Evolutionary conservation across 2,329 filamentous ascomycete genomes (phyloP).

Genomic region (Fusarium clavum): DNA sequence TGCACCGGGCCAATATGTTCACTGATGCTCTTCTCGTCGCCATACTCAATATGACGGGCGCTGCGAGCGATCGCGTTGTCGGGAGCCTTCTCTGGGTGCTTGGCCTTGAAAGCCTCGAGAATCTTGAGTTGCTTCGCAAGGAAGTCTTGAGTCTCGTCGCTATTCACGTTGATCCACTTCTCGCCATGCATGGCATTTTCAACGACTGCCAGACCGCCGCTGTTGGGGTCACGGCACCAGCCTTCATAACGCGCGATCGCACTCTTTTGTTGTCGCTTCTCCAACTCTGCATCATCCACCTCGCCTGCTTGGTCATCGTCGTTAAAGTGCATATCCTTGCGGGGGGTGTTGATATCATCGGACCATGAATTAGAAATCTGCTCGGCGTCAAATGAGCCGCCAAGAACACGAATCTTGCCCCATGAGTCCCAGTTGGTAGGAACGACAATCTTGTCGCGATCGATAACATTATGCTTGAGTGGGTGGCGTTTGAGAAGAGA

Average conservation of each 20-base stretch:
- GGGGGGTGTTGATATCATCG: conserved; percentile 76
- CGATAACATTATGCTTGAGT: conserved; percentile 90
- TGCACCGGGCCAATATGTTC: conserved; percentile 95
- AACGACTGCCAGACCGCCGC: conserved; percentile 62
- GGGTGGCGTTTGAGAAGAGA: conserved; percentile 82
- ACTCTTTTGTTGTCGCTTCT: conserved; percentile 57
- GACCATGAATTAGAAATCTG: conserved; percentile 86
- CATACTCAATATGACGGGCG: conserved; percentile 48
- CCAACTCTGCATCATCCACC: conserved; percentile 39
- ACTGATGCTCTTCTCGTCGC: conserved; percentile 65
- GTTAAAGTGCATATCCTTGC: conserved; percentile 43
- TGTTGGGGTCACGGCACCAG: conserved; percentile 79
- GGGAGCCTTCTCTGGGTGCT: conserved; percentile 60
- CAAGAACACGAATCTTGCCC: conserved; percentile 93
- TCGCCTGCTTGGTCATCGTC: conserved; percentile 43
- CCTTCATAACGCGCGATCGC: conserved; percentile 82
- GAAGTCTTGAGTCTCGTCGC: conserved; percentile 79
- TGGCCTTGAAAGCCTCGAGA: conserved; percentile 73
- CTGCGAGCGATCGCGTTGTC: conserved; percentile 42
- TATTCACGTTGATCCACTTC: conserved; percentile 51
- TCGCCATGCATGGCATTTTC: conserved; percentile 55
- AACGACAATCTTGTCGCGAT: conserved; percentile 92
- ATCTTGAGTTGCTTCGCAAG: conserved; percentile 78
- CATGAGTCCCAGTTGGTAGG: conserved; percentile 98
- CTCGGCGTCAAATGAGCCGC: conserved; percentile 94